A percentile compares a stretch with the other conserved stretches of the same genome.
phyloP scores from a whole-genome alignment of 352 stramenopile genomes.

The Globisporangium mamillatum region DNA sequence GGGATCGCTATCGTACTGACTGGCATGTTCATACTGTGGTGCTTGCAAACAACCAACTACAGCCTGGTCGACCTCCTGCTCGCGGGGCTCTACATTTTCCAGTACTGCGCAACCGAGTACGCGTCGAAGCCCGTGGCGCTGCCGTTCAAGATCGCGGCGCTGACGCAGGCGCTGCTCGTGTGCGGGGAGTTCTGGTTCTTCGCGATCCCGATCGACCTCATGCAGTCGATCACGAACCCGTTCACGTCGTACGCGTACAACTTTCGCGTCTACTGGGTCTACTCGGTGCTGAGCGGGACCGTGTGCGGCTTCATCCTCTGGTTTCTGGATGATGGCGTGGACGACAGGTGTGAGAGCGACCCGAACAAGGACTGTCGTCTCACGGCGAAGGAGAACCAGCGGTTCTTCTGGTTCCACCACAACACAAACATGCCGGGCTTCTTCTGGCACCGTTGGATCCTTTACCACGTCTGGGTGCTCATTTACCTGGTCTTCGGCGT shows the following conservation, averaged over 20 bases:
- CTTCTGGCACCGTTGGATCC: constrained; percentile 80
- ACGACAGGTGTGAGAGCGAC: constrained; percentile 14
- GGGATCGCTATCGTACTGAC: neutral
- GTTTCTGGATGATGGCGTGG: constrained; percentile 40
- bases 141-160: constrained; percentile 58
- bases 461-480: constrained; percentile 81
- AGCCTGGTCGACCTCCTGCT: constrained; percentile 75
- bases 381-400: constrained; percentile 21
- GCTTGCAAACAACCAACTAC: neutral
- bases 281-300: constrained; percentile 67
- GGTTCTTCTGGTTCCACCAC: constrained; percentile 85
- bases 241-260: constrained; percentile 88
- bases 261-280: constrained; percentile 82
- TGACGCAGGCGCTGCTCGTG: constrained; percentile 76
- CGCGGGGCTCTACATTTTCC: constrained; percentile 64
- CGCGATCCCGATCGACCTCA: constrained; percentile 85
- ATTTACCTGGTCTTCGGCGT: constrained; percentile 74
- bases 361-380: constrained; percentile 10
- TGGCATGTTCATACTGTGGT: neutral
- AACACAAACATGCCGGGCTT: constrained; percentile 75
- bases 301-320: constrained; percentile 67
- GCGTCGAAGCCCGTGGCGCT: constrained; percentile 38
- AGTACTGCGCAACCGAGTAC: constrained; percentile 76
- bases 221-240: constrained; percentile 88
- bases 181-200: constrained; percentile 90